These are phyloP conservation scores for Sugiyamaella neomexicana DNA, from an alignment of 1,139 yeast species.

Conservation along the genomic window DNA sequence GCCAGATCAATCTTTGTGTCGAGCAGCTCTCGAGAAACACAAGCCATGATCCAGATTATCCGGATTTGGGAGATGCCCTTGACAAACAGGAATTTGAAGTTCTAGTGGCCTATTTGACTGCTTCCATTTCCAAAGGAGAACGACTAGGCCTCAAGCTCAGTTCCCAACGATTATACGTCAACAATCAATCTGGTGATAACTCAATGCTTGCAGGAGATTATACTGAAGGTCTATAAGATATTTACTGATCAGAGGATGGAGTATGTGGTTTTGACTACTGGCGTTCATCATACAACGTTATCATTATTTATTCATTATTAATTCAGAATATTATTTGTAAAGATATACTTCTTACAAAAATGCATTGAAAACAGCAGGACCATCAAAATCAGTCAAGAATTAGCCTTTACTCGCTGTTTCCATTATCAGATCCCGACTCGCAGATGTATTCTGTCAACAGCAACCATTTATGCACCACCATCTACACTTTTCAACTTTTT, in stretches of 20 bases:
- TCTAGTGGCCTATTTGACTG: conserved; percentile 29
- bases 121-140: conserved; percentile 30
- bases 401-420: too few species aligned
- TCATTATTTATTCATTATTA: too few species aligned
- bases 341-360: too few species aligned
- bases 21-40: conserved; percentile 10
- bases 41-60: background rate
- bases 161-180: background rate
- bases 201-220: conserved; percentile 10
- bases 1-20: conserved; percentile 33
- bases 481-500: too few species aligned
- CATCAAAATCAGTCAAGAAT: too few species aligned
- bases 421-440: too few species aligned
- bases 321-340: too few species aligned
- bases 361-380: too few species aligned
- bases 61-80: conserved; percentile 15
- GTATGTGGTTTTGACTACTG: too few species aligned
- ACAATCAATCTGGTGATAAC: background rate
- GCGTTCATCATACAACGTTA: too few species aligned
- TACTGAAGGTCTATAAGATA: background rate
- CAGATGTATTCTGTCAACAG: background rate
- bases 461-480: background rate
- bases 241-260: background rate
- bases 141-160: conserved; percentile 10
- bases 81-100: conserved; percentile 32